These are phyloP conservation scores for Phytophthora megakarya DNA, from an alignment of 352 stramenopile genomes.

Conservation along the genomic window DNA sequence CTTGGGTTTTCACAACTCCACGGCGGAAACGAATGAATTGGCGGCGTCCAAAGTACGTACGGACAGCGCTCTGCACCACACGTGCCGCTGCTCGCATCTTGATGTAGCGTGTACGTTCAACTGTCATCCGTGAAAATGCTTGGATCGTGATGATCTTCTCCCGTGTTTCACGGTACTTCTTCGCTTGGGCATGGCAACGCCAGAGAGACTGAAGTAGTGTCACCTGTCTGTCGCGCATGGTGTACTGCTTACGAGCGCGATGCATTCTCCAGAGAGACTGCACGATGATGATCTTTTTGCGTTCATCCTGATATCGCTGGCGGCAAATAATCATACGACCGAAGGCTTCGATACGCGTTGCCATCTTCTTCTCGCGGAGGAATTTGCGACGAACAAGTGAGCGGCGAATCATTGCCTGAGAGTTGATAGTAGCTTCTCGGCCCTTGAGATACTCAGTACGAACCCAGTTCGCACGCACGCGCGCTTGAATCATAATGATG, in stretches of 20 bases:
- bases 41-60: constrained; percentile 67
- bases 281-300: constrained; percentile 72
- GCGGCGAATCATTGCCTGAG: constrained; percentile 88
- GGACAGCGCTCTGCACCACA: constrained; percentile 75
- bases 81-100: constrained; percentile 54
- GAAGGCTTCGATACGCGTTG: constrained; percentile 83
- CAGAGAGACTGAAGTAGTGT: constrained; percentile 83
- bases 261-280: constrained; percentile 88
- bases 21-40: constrained; percentile 65
- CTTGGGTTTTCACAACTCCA: constrained; percentile 76
- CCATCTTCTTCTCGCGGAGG: constrained; percentile 87
- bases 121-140: constrained; percentile 69
- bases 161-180: constrained; percentile 60
- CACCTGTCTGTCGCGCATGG: constrained; percentile 51
- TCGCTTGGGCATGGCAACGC: constrained; percentile 63
- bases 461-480: constrained; percentile 85
- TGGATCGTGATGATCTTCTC: constrained; percentile 71
- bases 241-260: constrained; percentile 57
- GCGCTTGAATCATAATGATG: constrained; percentile 89
- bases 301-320: constrained; percentile 61
- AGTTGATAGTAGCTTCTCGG: constrained; percentile 86
- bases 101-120: constrained; percentile 58
- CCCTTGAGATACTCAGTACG: constrained; percentile 88
- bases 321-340: constrained; percentile 82
- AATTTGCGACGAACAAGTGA: constrained; percentile 81